Evolutionary conservation across 129 eudicot genomes (phyloP).

Genomic region (Calendula officinalis): DNA sequence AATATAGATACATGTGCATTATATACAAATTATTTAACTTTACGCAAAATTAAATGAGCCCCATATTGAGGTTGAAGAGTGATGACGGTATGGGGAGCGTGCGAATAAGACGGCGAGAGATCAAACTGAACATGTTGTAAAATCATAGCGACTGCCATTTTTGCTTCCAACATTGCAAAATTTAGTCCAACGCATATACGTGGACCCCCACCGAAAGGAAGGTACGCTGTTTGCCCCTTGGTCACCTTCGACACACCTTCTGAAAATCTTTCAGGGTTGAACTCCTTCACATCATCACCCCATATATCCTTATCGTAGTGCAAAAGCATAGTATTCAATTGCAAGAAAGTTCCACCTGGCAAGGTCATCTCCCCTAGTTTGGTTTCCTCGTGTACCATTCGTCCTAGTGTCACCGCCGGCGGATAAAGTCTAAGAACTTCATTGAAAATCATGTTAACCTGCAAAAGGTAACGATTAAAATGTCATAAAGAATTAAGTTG

Average conservation of each 20-base stretch:
- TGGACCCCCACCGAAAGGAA: conserved; percentile 42
- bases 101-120: conserved; percentile 48
- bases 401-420: neutral
- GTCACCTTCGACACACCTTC: conserved; percentile 33
- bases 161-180: conserved; percentile 45
- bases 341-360: conserved; percentile 23
- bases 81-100: conserved; percentile 37
- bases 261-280: conserved; percentile 33
- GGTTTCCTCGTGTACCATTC: conserved; percentile 30
- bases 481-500: neutral
- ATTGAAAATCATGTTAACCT: conserved; percentile 29
- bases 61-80: conserved; percentile 55
- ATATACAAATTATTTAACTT: neutral
- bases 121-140: conserved; percentile 39
- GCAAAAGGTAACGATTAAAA: neutral
- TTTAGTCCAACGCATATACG: conserved; percentile 36
- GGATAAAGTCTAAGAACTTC: conserved; percentile 34
- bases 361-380: conserved; percentile 23
- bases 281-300: conserved; percentile 35
- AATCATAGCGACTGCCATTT: conserved; percentile 43
- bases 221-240: conserved; percentile 22
- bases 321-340: conserved; percentile 14
- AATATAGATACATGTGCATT: too few relatives aligned
- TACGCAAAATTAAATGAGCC: conserved; percentile 37
- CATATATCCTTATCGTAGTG: conserved; percentile 28